A percentile compares a stretch with the other conserved stretches of the same genome.
Conservation (phyloP, 306 rosid genomes). For the Astragalus membranaceus region DNA sequence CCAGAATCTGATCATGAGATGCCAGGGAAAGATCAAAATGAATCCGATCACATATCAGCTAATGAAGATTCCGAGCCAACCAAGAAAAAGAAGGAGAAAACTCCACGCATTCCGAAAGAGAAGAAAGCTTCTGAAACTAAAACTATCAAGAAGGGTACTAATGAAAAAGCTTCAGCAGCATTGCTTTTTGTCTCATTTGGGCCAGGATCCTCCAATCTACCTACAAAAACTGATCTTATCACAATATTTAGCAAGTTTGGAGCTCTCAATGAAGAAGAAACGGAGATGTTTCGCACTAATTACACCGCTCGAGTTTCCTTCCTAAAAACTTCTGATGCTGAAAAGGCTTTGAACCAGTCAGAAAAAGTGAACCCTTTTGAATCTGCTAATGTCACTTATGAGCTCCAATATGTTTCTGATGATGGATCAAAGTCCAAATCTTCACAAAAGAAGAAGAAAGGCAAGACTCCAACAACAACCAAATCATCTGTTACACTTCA, state of each 20-base stretch:
- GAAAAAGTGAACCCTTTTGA: slow-evolving; percentile 47
- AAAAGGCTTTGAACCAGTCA: slow-evolving; percentile 47
- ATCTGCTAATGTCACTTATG: slow-evolving; percentile 34
- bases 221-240: slow-evolving; percentile 59
- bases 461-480: slow-evolving; percentile 1
- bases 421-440: slow-evolving; percentile 26
- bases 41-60: neutral
- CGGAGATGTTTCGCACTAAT: slow-evolving; percentile 42
- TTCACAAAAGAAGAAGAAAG: slow-evolving; percentile 18
- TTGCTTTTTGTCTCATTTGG: slow-evolving; percentile 46
- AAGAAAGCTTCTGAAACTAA: slow-evolving; percentile 15
- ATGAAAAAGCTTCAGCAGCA: slow-evolving; percentile 26
- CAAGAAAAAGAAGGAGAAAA: slow-evolving; percentile 24
- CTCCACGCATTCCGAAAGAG: neutral
- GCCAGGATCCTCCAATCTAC: slow-evolving; percentile 53
- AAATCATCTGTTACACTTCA: slow-evolving; percentile 19
- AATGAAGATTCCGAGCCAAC: slow-evolving; percentile 22
- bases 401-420: slow-evolving; percentile 25
- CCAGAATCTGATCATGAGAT: slow-evolving; percentile 28
- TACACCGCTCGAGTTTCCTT: slow-evolving; percentile 61
- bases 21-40: slow-evolving; percentile 16
- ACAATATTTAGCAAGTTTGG: slow-evolving; percentile 50
- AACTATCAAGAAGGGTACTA: slow-evolving; percentile 10
- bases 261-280: slow-evolving; percentile 47
- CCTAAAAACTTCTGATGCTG: slow-evolving; percentile 39